Conservation (phyloP, 2,329 filamentous ascomycete species). For the Thelonectria blattea region DNA sequence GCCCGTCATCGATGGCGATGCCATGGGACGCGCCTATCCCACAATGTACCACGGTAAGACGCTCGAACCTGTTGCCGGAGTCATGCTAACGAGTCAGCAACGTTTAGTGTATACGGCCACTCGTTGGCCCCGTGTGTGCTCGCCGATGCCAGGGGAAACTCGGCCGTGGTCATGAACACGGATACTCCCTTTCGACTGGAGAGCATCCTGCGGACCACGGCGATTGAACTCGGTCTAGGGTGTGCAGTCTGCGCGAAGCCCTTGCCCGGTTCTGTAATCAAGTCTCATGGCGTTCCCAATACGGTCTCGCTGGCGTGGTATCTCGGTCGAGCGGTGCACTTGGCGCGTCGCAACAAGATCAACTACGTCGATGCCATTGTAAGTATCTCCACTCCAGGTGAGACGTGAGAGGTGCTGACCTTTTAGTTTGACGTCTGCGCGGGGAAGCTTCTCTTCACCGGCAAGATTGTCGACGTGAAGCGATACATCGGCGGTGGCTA, state of each 20-base stretch:
- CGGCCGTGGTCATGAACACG: conserved; percentile 41
- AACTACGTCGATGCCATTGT: conserved; percentile 37
- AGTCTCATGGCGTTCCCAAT: conserved; percentile 46
- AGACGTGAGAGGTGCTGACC: not conserved
- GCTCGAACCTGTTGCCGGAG: rapidly evolving
- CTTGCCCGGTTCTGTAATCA: conserved; percentile 42
- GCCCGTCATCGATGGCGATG: conserved; percentile 46
- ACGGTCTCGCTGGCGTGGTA: conserved; percentile 58
- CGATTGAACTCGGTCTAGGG: conserved; percentile 47
- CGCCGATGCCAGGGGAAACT: conserved; percentile 46
- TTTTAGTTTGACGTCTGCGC: conserved; percentile 39
- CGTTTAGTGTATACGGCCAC: conserved; percentile 47
- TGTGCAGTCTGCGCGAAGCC: conserved; percentile 46
- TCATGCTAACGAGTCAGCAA: conserved; percentile 34
- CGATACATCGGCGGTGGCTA: conserved; percentile 48
- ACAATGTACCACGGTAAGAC: conserved; percentile 44
- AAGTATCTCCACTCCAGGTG: not conserved
- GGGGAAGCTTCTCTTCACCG: conserved; percentile 45
- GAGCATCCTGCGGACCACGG: conserved; percentile 43
- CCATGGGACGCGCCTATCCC: conserved; percentile 48
- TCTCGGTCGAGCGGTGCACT: conserved; percentile 57
- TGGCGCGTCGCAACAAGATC: conserved; percentile 32
- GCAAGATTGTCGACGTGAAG: conserved; percentile 50
- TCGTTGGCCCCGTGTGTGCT: conserved; percentile 45
- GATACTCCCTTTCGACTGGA: conserved; percentile 45